phyloP scores from a whole-genome alignment of 371 early-diverging fungal species.

The Lichtheimia ornata region DNA sequence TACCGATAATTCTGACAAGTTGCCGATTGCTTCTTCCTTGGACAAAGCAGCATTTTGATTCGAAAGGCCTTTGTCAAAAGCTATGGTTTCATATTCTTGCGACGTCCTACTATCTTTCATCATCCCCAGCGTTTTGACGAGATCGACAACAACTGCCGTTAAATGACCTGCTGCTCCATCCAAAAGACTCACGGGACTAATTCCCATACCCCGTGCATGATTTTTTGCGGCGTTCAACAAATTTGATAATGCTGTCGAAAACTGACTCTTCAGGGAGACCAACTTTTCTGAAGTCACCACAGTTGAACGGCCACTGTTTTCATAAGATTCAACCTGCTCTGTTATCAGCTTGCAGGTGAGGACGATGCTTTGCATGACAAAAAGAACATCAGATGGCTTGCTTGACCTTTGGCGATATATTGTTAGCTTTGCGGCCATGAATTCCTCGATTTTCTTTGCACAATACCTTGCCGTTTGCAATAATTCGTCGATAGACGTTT shows the following conservation, averaged over 20 bases:
- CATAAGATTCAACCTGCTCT: constrained; percentile 75
- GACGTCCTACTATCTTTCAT: neutral
- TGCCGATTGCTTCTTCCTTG: no score
- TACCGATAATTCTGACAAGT: no score
- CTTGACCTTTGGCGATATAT: constrained; percentile 47
- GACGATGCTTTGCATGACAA: constrained; percentile 83
- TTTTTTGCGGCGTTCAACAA: constrained; percentile 77
- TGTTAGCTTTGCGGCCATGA: neutral
- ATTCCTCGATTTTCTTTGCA: neutral
- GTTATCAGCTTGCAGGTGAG: constrained; percentile 81
- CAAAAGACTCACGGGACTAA: constrained; percentile 66
- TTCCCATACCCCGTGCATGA: constrained; percentile 78
- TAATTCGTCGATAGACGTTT: constrained; percentile 82
- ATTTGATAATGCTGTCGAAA: constrained; percentile 67
- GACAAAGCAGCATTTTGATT: no score
- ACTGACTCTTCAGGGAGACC: constrained; percentile 49
- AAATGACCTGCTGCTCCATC: constrained; percentile 80
- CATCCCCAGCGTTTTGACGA: constrained; percentile 71
- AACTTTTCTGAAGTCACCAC: constrained; percentile 29
- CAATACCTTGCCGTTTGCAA: constrained; percentile 64
- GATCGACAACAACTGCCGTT: constrained; percentile 73
- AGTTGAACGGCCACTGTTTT: constrained; percentile 31
- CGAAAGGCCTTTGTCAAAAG: no score
- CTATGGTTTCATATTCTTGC: no score
- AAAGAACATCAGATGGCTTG: constrained; percentile 71